Conservation (phyloP, 2,329 filamentous ascomycete species). For the Fusarium sarcochroum region DNA sequence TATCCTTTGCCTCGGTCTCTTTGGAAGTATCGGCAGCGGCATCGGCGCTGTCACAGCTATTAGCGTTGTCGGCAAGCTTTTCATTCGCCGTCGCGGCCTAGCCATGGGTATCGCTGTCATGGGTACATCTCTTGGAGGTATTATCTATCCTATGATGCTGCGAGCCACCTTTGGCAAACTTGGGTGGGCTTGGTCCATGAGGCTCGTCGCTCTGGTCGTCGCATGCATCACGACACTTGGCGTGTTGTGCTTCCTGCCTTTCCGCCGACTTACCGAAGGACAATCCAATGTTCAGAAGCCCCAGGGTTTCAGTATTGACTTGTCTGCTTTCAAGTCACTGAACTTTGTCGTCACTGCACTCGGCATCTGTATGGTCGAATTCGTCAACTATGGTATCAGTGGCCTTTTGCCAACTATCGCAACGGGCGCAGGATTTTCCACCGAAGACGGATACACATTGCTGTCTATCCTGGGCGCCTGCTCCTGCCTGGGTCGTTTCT, state of each 20-base stretch:
- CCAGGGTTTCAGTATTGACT: conserved; percentile 47
- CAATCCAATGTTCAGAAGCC: background rate
- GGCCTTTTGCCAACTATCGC: conserved; percentile 62
- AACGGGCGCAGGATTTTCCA: conserved; percentile 49
- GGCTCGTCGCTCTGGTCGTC: conserved; percentile 48
- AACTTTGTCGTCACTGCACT: conserved; percentile 57
- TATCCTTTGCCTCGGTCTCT: conserved; percentile 58
- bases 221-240: conserved; percentile 44
- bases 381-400: conserved; percentile 63
- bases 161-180: conserved; percentile 44
- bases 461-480: conserved; percentile 60
- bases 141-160: conserved; percentile 53
- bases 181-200: conserved; percentile 53
- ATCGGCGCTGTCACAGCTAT: conserved; percentile 53
- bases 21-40: conserved; percentile 58
- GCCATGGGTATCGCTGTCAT: conserved; percentile 37
- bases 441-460: conserved; percentile 57
- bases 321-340: conserved; percentile 55
- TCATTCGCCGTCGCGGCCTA: conserved; percentile 34
- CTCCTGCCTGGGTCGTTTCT: conserved; percentile 58
- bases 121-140: conserved; percentile 47
- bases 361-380: conserved; percentile 61
- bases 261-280: conserved; percentile 31
- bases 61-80: conserved; percentile 49
- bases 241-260: conserved; percentile 53